These are phyloP conservation scores for Colletotrichum gloeosporioides DNA, from an alignment of 2,329 filamentous ascomycete genomes.

Conservation along the genomic window DNA sequence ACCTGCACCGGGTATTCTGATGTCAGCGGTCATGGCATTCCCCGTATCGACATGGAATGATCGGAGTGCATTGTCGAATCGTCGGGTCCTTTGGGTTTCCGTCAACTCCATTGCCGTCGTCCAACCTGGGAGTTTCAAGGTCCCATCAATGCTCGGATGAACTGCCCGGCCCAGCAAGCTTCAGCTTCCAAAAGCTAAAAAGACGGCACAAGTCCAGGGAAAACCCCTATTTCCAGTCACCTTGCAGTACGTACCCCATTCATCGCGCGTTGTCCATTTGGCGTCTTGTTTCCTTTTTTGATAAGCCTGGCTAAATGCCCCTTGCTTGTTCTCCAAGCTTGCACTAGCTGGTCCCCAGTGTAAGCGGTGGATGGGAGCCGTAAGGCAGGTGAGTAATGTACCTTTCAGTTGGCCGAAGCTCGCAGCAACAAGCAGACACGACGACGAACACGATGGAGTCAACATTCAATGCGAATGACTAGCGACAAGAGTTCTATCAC, in stretches of 20 bases:
- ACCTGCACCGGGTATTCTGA: neutral
- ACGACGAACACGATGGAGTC: neutral
- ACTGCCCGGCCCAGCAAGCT: neutral
- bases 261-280: neutral
- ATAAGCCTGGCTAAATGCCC: neutral
- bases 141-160: neutral
- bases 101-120: neutral
- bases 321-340: neutral
- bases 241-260: constrained; percentile 1
- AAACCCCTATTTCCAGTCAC: neutral
- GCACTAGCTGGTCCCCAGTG: neutral
- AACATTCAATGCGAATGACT: neutral
- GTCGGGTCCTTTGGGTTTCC: neutral
- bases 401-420: neutral
- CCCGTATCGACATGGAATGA: neutral
- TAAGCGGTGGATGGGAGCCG: neutral
- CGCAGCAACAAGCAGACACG: neutral
- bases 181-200: neutral
- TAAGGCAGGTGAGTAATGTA: constrained; percentile 5
- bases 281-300: neutral
- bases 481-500: neutral
- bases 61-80: neutral
- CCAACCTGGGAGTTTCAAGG: neutral
- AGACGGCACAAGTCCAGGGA: neutral
- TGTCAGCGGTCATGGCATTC: neutral